Conservation (phyloP, 805 yeast species). For the Cyberlindnera suaveolens region DNA sequence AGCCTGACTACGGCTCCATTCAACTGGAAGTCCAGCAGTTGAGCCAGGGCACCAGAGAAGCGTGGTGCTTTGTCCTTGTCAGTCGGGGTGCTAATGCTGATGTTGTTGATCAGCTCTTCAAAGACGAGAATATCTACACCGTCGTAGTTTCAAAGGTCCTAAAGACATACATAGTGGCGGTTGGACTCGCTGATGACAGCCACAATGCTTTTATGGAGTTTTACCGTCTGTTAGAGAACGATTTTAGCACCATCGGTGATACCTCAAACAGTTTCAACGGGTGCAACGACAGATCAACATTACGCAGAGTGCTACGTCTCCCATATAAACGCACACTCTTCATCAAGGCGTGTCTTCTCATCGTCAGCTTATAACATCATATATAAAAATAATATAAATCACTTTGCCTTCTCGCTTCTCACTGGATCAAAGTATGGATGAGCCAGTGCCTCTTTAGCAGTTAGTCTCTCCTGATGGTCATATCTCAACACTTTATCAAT, state of each 20-base stretch:
- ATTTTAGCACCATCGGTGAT: neutral
- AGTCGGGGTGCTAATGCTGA: neutral
- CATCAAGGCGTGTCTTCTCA: conserved; percentile 7
- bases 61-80: conserved; percentile 1
- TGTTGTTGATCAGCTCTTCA: neutral
- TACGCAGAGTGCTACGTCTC: neutral
- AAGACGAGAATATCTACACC: neutral
- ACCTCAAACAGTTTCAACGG: neutral
- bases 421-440: conserved; percentile 56
- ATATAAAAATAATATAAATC: neutral
- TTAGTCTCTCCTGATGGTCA: conserved; percentile 82
- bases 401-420: conserved; percentile 11
- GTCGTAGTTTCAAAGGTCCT: neutral
- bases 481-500: conserved; percentile 69
- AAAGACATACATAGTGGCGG: neutral
- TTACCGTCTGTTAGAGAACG: neutral
- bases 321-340: conserved; percentile 2
- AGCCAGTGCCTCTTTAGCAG: conserved; percentile 83
- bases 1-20: neutral
- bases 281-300: neutral
- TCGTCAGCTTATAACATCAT: conserved; percentile 1
- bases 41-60: neutral
- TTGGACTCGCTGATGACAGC: neutral
- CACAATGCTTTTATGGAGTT: neutral
- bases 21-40: neutral